These are phyloP conservation scores for Beauveria medogensis DNA, from an alignment of 2,329 filamentous ascomycete species.

Conservation along the genomic window DNA sequence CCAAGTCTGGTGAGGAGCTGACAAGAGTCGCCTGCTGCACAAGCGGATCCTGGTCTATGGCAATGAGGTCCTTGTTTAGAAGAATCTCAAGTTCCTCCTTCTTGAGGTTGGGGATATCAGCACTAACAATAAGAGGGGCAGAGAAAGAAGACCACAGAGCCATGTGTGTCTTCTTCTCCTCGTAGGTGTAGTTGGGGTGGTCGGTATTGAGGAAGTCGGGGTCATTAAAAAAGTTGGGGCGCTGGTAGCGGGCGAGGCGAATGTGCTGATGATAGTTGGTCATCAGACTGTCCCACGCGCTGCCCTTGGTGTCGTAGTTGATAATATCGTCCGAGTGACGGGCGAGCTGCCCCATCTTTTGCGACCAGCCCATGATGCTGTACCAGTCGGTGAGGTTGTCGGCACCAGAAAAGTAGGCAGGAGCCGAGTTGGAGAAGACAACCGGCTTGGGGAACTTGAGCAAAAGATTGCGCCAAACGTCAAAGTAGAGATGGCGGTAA, in stretches of 20 bases:
- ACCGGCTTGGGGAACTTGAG: slow-evolving; percentile 26
- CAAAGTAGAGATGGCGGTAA: slow-evolving; percentile 25
- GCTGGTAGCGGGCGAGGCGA: slow-evolving; percentile 31
- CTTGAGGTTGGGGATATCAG: slow-evolving; percentile 29
- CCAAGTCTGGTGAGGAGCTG: slow-evolving; percentile 33
- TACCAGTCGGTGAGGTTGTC: slow-evolving; percentile 35
- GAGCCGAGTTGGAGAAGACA: slow-evolving; percentile 37
- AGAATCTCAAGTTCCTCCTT: slow-evolving; percentile 27
- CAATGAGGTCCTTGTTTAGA: slow-evolving; percentile 33
- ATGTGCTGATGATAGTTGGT: slow-evolving; percentile 38
- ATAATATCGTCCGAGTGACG: slow-evolving; percentile 35
- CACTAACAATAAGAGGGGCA: slow-evolving; percentile 29
- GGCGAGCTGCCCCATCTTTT: slow-evolving; percentile 32
- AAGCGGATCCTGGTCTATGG: slow-evolving; percentile 33
- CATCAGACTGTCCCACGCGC: slow-evolving; percentile 39
- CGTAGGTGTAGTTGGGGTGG: slow-evolving; percentile 24
- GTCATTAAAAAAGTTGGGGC: slow-evolving; percentile 29
- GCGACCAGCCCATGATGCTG: slow-evolving; percentile 36
- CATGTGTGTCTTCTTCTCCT: slow-evolving; percentile 29
- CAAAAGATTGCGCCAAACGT: slow-evolving; percentile 34
- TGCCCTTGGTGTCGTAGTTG: slow-evolving; percentile 29
- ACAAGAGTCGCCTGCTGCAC: slow-evolving; percentile 39
- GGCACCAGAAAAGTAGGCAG: slow-evolving; percentile 32
- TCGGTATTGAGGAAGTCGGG: slow-evolving; percentile 30
- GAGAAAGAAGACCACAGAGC: slow-evolving; percentile 28